Base-by-base conservation (phyloP, 2,329 filamentous ascomycete genomes). In the Pseudogymnoascus verrucosus region DNA sequence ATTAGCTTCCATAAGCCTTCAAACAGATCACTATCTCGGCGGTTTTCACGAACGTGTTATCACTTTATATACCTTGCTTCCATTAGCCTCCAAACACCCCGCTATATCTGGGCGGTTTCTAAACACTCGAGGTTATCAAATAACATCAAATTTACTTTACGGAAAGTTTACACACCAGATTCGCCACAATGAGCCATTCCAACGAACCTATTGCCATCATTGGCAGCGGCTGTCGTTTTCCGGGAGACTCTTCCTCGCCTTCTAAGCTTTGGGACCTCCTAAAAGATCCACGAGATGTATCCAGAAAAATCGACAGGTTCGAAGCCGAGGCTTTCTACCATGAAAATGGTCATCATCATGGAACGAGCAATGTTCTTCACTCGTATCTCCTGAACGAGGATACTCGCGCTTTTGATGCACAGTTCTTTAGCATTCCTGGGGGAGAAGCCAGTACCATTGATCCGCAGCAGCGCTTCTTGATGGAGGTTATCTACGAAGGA, bases 341-440 rank as follows among this genome's bases (percentile, higher is more conserved):
- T 44, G 44, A 21, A 28, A 40, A 65, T 51, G 34, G 51, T 23
- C 14, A n/a, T 44, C 62, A 65, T 36, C 64, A 65, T 61, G 64
- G 61, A 31, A 60, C 31, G 36, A 65, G 42, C 47, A 63, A 63
- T 60, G 62, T 63, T 36, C 61, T 19, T 11, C 14, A 63, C 28
- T 36, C 61, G 2, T 63, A 65, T 47, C 42, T 64, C 5, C 44
- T 65, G 16, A 19, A 64, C 11, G 51, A 64, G 57, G 64, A 64
- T 60, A 16, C 54, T 2, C 42, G 42, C 19, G 11, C 62, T 28
- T 71, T 71, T 61, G 69, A 71, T 63, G 61, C 69, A 7, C 57
- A 61, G 2, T 74, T 74, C 62, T 74, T 74, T 64, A 65, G 65
- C n/a, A 70, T 74, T 31, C 67, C 65, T 7, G 66, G 66, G 19